phyloP scores from a whole-genome alignment of 331 rosid species.

The Phaseolus coccineus region DNA sequence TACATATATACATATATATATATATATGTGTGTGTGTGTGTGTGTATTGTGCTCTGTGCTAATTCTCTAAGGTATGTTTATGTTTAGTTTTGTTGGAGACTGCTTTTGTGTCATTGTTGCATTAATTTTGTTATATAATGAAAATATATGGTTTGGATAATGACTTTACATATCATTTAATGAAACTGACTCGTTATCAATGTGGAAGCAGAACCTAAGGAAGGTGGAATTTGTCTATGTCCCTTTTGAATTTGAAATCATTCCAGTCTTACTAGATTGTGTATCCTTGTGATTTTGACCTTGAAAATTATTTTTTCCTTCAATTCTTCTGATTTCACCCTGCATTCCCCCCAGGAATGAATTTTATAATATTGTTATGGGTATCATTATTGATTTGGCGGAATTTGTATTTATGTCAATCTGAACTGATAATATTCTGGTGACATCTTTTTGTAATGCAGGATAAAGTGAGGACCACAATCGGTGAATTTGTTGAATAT shows the following conservation, averaged over 20 bases:
- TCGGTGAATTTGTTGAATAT: slow-evolving; percentile 67
- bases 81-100: not conserved
- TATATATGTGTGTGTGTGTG: not conserved
- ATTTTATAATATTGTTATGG: not conserved
- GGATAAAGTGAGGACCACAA: slow-evolving; percentile 64
- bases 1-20: no score
- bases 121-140: slow-evolving; percentile 3
- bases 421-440: slow-evolving; percentile 34
- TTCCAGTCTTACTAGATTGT: slow-evolving; percentile 1
- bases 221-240: not conserved
- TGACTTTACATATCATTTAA: slow-evolving; percentile 5
- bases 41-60: not conserved
- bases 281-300: not conserved
- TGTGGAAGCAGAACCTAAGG: not conserved
- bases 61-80: not conserved
- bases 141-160: not conserved
- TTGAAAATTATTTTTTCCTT: slow-evolving; percentile 4
- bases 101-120: not conserved
- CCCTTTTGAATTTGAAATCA: not conserved
- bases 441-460: slow-evolving; percentile 54
- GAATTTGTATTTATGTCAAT: slow-evolving; percentile 2
- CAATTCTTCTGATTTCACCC: slow-evolving; percentile 8
- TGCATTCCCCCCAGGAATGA: not conserved
- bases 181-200: slow-evolving; percentile 7
- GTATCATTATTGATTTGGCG: not conserved